A percentile compares a stretch with the other conserved stretches of the same genome.
Conservation (phyloP, 179 eudicot species). For the Carnegiea gigantea region DNA sequence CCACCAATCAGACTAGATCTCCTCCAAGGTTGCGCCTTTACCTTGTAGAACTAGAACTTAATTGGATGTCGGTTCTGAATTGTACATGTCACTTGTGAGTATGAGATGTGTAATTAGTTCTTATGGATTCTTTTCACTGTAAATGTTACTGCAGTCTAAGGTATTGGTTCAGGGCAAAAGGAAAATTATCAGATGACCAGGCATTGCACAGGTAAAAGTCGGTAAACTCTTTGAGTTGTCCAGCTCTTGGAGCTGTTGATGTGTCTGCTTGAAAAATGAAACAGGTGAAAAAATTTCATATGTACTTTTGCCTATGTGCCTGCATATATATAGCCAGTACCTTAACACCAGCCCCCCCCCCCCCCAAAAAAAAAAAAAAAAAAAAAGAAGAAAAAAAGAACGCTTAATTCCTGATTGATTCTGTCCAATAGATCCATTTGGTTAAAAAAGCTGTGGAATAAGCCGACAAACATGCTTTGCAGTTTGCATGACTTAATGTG, state of each 20-base stretch:
- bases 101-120: not conserved
- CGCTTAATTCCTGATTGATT: too few relatives aligned
- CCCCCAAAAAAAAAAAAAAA: too few relatives aligned
- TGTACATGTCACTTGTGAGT: not conserved
- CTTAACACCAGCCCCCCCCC: too few relatives aligned
- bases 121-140: not conserved
- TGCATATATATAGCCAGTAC: too few relatives aligned
- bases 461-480: not conserved
- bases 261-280: not conserved
- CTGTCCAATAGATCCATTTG: not conserved
- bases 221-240: not conserved
- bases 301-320: too few relatives aligned
- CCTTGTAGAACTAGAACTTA: not conserved
- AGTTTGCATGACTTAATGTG: not conserved
- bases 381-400: too few relatives aligned
- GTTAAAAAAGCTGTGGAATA: not conserved
- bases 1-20: constrained; percentile 70
- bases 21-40: constrained; percentile 63
- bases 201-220: constrained; percentile 73
- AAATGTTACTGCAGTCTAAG: constrained; percentile 48
- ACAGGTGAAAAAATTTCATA: not conserved
- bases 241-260: constrained; percentile 1
- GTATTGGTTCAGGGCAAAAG: constrained; percentile 84
- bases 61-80: not conserved
- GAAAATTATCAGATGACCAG: constrained; percentile 83